Evolutionary conservation across 495 filamentous ascomycete genomes (phyloP), one percentile per base, ranked within the genome.

Genomic region (Massariosphaeria phaeospora): DNA sequence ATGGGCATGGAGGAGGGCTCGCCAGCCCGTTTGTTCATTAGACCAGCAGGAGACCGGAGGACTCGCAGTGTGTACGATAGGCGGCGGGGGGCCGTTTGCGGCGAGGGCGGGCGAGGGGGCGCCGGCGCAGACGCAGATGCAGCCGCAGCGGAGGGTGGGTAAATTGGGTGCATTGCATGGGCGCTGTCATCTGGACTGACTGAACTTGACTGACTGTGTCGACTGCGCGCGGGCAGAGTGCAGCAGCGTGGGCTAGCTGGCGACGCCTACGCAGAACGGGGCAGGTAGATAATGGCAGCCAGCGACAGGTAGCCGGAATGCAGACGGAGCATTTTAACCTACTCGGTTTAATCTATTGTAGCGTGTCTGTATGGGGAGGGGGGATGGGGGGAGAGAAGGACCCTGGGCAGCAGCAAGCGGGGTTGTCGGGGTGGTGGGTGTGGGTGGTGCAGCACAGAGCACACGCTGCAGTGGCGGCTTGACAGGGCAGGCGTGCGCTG

Each of bases 1-100:
- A 52, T 59, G 42, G 35, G 44, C 45, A 45, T 49, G 35, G 25
- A 20, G 29, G 34, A 35, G n/a, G 31, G 47, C 13, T 35, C 12
- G 25, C 12, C 11, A 11, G 26, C 15, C 39, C 9, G 21, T 40
- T 3, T 27, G 48, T 38, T 52, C 26, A 29, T 2, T 18, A 34
- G 35, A 34, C 26, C 31, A 34, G 25, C 26, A 24, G 40, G 11
- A 17, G 40, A 35, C 27, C 21, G 36, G 21, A 27, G 46, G 25
- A 2, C 20, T 8, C 11, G 13, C 3, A 10, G 41, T 3, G 38
- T 54, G 56, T 59, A 59, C 56, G 56, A 59, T 59, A 59, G 56
- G 30, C 15, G 46, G 44, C 10, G 47, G 36, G 26, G 33, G 48
- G 10, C n/a, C n/a, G 30, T 2, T 13, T 4, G 15, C 30, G 39